Base-by-base conservation (phyloP, 805 yeast genomes). In the Priceomyces haplophilus region DNA sequence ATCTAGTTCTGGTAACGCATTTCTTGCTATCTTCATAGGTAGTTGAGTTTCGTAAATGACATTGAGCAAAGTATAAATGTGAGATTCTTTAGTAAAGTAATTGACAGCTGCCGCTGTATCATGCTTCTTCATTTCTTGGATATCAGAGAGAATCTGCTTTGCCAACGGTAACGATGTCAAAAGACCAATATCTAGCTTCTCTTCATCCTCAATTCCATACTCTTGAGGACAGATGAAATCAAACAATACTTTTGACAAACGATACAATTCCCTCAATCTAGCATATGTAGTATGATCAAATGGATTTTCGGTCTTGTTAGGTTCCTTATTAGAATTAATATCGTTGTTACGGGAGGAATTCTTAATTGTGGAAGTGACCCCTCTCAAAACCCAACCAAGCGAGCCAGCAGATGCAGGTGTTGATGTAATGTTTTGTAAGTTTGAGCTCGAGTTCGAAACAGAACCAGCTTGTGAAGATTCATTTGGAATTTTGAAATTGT, bases 181-280 rank as follows among this genome's bases (percentile, higher is more conserved):
- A 44, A 93, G 70, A 3, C 99, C 99, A 67, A 93, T 93, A 60
- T 93, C 99, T 46, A 93, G 75, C 59, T 93, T 93, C 63, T 93
- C 99, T 55, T 85, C 83, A 57, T 89, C 96, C 50, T 90, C 88
- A 53, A 93, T 93, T 49, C 99, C 99, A 60, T 93, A 93, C 60
- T 93, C 99, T 63, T 93, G 98, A 7, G 99, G 99, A 65, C 98
- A 93, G 38, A 93, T 89, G 58, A 91, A 93, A 65, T 93, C 99
- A 68, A 93, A 93, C 48, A 93, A 67, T 5, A 93, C 96, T 62
- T 93, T 95, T 0, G 97, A 87, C 43, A 93, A 73, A 49, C 91
- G 75, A 61, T 90, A 93, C 40, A 93, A 75, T 60, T 93, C 99
- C 51, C 98, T 75, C 45, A 93, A 73, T 48, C 88, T 77, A 24